These are phyloP conservation scores for Pseudozyma thailandica DNA, from an alignment of 1,284 basidiomycete genomes.

Conservation along the genomic window DNA sequence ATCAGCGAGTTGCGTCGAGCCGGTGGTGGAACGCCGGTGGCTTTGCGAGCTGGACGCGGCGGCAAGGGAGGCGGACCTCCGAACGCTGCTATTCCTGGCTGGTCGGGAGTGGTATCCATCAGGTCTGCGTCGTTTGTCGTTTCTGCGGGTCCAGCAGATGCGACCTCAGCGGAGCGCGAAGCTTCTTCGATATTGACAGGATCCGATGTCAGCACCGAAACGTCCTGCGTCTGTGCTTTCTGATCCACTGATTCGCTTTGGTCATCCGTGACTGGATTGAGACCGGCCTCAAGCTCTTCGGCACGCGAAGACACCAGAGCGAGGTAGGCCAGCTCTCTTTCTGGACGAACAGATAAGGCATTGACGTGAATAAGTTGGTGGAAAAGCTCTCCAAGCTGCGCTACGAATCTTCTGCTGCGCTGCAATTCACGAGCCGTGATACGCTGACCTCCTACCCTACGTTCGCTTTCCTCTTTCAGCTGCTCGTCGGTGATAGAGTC, in stretches of 20 bases:
- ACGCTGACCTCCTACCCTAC: constrained; percentile 81
- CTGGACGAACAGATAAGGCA: constrained; percentile 79
- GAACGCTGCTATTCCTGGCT: constrained; percentile 2
- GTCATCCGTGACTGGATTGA: constrained; percentile 11
- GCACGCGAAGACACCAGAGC: constrained; percentile 88
- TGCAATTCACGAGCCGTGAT: constrained; percentile 82
- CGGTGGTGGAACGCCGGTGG: constrained; percentile 20
- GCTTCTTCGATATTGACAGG: constrained; percentile 2
- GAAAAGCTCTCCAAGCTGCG: constrained; percentile 81
- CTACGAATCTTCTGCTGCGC: constrained; percentile 81
- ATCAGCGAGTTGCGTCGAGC: constrained; percentile 58
- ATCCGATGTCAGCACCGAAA: constrained; percentile 5
- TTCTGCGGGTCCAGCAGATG: too few species aligned
- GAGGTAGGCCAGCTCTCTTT: constrained; percentile 87
- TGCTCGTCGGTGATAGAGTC: not conserved
- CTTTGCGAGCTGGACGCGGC: constrained; percentile 20
- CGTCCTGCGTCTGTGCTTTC: too few species aligned
- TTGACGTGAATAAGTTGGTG: constrained; percentile 78
- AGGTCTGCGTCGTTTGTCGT: not conserved
- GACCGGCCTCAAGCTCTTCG: constrained; percentile 73
- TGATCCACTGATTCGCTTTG: not conserved
- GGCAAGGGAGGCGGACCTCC: constrained; percentile 23
- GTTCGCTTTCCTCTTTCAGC: constrained; percentile 3
- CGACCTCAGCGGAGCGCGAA: not conserved
- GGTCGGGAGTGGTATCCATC: constrained; percentile 32